Evolutionary conservation across 1,284 basidiomycete species (phyloP), one percentile per base, ranked within the genome.

Genomic region (Apiotrichum porosum): DNA sequence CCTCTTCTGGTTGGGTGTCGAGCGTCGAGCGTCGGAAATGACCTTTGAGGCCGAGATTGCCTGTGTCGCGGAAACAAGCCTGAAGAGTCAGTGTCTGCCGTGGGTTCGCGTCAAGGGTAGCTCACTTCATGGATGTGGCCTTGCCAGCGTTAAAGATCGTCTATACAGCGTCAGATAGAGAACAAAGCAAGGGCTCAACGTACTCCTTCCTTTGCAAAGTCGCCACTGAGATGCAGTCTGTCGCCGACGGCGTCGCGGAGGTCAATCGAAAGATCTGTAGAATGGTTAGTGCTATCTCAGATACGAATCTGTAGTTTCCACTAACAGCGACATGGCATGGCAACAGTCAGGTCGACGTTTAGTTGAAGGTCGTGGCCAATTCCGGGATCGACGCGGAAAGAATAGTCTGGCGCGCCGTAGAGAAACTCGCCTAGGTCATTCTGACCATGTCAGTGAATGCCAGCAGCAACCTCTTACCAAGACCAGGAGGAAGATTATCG

Each of bases 161-260:
- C 83, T 88, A 54, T 4, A 36, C n/a, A n/a, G n/a, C n/a, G 12
- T 42, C 30, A 42, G 39, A 13, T 17, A 15, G 42, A 42, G 12
- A 42, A 36, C 10, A 33, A 3, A n/a, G 14, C 28, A 19, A 14
- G 13, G 30, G 6, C 18, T 32, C 8, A 36, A 77, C 82, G 56
- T 65, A 87, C 86, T 19, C 89, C 88, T 62, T 98, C 93, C 55
- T 92, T 84, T 40, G 79, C 82, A 66, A 97, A 84, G 31, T 84
- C 84, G 51, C 85, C 83, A 58, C 80, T 91, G 48, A 97, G 79
- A 68, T 87, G 88, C 24, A 97, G 67, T 31, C 92, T 78, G 67
- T 98, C 94, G 1, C 94, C 94, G 8, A 94, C 81, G 0, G 88
- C 88, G 69, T 98, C 94, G 42, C 92, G 78, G 41, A 98, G 73